These are phyloP conservation scores for Aspergillus clavatus DNA, from an alignment of 2,329 filamentous ascomycete genomes.

Conservation along the genomic window DNA sequence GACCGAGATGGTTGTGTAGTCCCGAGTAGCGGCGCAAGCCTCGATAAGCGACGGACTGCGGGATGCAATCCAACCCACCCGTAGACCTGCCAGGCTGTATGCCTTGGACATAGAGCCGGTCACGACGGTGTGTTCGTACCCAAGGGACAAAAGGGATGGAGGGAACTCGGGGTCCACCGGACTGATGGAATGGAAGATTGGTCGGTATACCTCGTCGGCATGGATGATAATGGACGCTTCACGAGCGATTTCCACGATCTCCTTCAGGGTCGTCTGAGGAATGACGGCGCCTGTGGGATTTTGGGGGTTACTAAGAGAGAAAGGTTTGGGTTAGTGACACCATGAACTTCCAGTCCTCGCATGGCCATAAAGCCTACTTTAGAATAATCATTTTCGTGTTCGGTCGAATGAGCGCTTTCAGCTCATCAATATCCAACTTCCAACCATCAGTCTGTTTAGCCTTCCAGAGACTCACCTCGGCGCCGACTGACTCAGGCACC, in stretches of 20 bases:
- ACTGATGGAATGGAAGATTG: constrained; percentile 68
- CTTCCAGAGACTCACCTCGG: constrained; percentile 75
- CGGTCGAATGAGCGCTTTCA: constrained; percentile 56
- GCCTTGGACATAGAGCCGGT: constrained; percentile 84
- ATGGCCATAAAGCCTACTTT: constrained; percentile 38
- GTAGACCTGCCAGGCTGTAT: constrained; percentile 75
- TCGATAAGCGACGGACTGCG: constrained; percentile 59
- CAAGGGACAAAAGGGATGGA: constrained; percentile 65
- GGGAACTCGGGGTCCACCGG: constrained; percentile 53
- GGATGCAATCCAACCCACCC: constrained; percentile 77
- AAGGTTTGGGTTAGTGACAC: neutral
- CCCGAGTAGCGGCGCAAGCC: constrained; percentile 59
- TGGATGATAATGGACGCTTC: constrained; percentile 62
- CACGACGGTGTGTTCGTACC: constrained; percentile 65
- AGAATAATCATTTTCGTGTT: constrained; percentile 57
- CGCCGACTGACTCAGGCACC: constrained; percentile 68
- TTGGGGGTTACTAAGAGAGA: constrained; percentile 57
- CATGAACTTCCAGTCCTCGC: no score
- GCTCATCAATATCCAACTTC: constrained; percentile 60
- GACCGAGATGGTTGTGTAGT: constrained; percentile 84
- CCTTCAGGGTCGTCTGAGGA: constrained; percentile 54
- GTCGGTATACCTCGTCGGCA: constrained; percentile 78
- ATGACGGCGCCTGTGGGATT: constrained; percentile 75
- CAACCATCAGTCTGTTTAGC: constrained; percentile 61
- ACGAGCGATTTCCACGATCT: constrained; percentile 60